Base-by-base conservation (phyloP, 495 filamentous ascomycete genomes). In the Eremomyces bilateralis region DNA sequence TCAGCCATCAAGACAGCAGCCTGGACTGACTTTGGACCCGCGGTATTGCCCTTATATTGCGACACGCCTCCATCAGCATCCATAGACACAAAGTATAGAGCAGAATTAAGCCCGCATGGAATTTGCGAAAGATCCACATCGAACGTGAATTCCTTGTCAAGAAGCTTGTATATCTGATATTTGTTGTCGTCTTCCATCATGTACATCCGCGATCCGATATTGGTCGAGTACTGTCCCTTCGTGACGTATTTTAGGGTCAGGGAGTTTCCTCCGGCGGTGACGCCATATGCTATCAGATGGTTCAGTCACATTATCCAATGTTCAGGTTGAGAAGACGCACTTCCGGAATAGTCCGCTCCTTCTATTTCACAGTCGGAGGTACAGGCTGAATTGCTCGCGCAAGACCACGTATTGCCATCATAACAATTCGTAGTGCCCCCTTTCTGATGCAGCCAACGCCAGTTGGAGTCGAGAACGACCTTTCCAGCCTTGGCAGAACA, bases 1-100 rank as follows among this genome's bases (percentile, higher is more conserved):
- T n/a, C n/a, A n/a, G n/a, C n/a, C n/a, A n/a, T n/a, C n/a, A n/a
- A n/a, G n/a, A n/a, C n/a, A n/a, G n/a, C n/a, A n/a, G n/a, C n/a
- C n/a, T n/a, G n/a, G n/a, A n/a, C n/a, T n/a, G n/a, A n/a, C 11
- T 57, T 48, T 10, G 71, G 69, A 20, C 73, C 71, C 3, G 66
- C 69, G 18, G 63, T 56, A 52, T 75, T 77, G 21, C 16, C 24
- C 10, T 11, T 11, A 8, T 35, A 47, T 11, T 53, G 46, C 44
- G 53, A 60, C 39, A 62, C 50, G 18, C 69, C 67, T 32, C 72
- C 71, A 20, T 63, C 56, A 2, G 43, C 41, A 18, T 57, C 44
- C 71, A 79, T 77, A 49, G 73, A 67, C 18, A 64, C 63, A 21
- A 77, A 57, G 49, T 76, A 77, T 10, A 79, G 56, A 2, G 73